These are phyloP conservation scores for Solanum raphanifolium DNA, from an alignment of 257 asterid species.

Conservation along the genomic window DNA sequence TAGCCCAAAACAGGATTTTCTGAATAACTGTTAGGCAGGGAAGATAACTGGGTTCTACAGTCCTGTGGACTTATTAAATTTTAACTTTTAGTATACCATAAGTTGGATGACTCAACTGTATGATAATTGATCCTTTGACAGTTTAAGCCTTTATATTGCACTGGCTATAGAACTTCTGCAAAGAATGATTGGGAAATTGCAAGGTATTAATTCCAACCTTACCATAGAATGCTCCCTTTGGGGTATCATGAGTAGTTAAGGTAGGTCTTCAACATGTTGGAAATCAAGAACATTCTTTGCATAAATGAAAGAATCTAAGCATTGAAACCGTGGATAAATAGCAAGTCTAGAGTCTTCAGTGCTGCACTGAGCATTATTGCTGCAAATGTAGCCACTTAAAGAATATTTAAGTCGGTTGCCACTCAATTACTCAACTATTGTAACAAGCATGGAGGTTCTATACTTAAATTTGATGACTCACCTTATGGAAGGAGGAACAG, in stretches of 20 bases:
- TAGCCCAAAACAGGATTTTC: neutral
- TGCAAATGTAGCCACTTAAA: neutral
- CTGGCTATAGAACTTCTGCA: too few species aligned
- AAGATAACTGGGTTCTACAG: neutral
- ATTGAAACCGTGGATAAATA: neutral
- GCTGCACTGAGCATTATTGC: neutral
- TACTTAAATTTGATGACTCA: neutral
- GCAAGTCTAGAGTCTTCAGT: neutral
- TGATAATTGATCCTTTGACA: too few species aligned
- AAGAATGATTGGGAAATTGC: neutral
- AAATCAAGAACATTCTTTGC: neutral
- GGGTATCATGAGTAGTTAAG: neutral
- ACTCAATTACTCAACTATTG: neutral
- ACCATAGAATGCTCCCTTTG: neutral
- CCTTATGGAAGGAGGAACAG: too few species aligned
- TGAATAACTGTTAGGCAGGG: neutral
- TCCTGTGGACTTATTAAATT: neutral
- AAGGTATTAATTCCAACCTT: neutral
- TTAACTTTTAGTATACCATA: neutral
- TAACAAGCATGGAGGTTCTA: neutral
- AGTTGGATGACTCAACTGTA: too few species aligned
- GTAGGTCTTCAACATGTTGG: neutral
- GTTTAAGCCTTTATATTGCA: neutral
- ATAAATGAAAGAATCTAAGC: neutral
- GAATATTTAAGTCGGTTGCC: neutral